Evolutionary conservation across 1,284 basidiomycete species (phyloP).

Genomic region (Rhodotorula sp.): DNA sequence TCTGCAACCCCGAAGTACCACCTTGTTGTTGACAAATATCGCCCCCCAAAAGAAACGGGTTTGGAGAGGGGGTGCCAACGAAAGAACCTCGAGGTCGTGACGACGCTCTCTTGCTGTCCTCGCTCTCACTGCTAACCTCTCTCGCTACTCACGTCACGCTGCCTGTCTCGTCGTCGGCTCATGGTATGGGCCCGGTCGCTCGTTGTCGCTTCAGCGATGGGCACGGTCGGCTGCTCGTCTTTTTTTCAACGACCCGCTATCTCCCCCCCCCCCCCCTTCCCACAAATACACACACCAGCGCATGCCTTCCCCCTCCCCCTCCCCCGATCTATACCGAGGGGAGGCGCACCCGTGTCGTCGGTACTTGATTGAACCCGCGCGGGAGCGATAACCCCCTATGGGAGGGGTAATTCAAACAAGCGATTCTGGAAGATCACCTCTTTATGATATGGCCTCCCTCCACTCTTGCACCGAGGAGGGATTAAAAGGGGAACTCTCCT

Average conservation of each 20-base stretch:
- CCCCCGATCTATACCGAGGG: conserved; percentile 1
- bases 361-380: conserved; percentile 12
- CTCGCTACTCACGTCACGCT: not conserved
- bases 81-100: too few relatives aligned
- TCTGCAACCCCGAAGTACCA: not conserved
- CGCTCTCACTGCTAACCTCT: not conserved
- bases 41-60: not conserved
- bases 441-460: conserved; percentile 21
- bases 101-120: not conserved
- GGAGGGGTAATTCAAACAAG: conserved; percentile 18
- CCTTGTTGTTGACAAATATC: not conserved
- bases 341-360: conserved; percentile 3
- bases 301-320: conserved; percentile 26
- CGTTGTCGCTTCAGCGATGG: not conserved
- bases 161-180: not conserved
- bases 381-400: conserved; percentile 3
- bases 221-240: not conserved
- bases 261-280: not conserved
- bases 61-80: too few relatives aligned
- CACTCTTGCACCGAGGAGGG: conserved; percentile 27
- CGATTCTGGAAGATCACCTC: conserved; percentile 14
- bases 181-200: not conserved
- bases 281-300: conserved; percentile 5
- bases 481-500: not conserved
- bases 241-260: too few relatives aligned